Evolutionary conservation across 192 early-diverging fungal species (phyloP).

Genomic region (Gaertneriomyces sp.): DNA sequence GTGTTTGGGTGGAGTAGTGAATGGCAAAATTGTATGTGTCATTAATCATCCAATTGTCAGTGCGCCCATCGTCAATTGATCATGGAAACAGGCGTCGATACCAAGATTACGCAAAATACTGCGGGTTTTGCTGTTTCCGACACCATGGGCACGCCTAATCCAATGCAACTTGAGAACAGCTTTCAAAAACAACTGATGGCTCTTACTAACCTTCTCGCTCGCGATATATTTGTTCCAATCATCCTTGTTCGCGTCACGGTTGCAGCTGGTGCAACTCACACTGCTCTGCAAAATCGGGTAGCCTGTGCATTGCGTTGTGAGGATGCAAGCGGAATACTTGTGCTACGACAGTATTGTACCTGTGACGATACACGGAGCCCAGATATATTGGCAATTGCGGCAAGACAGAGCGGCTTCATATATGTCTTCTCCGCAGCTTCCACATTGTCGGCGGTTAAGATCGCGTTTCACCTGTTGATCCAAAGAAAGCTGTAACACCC

Average conservation of each 20-base stretch:
- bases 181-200: background rate
- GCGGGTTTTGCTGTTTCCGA: constrained; percentile 39
- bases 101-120: constrained; percentile 31
- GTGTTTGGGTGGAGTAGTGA: too few relatives aligned
- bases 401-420: constrained; percentile 53
- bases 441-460: constrained; percentile 54
- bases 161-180: background rate
- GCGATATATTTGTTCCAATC: constrained; percentile 67
- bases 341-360: constrained; percentile 34
- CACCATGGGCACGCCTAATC: constrained; percentile 52
- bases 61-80: too few relatives aligned
- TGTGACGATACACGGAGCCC: constrained; percentile 58
- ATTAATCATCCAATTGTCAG: too few relatives aligned
- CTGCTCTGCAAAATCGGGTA: constrained; percentile 53
- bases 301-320: constrained; percentile 30
- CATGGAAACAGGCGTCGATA: too few relatives aligned
- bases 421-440: constrained; percentile 50
- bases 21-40: too few relatives aligned
- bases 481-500: constrained; percentile 62
- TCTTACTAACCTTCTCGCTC: constrained; percentile 42
- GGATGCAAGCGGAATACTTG: background rate
- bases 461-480: constrained; percentile 60
- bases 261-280: constrained; percentile 49
- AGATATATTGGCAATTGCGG: constrained; percentile 40
- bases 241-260: constrained; percentile 54